These are phyloP conservation scores for Pezicula rhizophila DNA, from an alignment of 2,329 filamentous ascomycete genomes.

Conservation along the genomic window DNA sequence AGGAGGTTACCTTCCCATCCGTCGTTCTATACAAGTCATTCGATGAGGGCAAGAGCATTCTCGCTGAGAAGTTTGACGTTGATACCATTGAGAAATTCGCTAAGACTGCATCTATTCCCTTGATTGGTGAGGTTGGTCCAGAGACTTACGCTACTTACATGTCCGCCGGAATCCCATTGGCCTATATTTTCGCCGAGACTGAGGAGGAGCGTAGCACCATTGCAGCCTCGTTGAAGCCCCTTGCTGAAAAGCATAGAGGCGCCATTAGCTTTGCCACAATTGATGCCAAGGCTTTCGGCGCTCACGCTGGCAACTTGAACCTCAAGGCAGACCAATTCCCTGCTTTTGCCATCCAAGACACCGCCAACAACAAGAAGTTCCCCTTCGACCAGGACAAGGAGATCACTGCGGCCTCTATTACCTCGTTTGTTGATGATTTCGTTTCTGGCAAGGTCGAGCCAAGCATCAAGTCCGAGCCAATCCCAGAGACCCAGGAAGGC, in stretches of 20 bases:
- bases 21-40: constrained; percentile 96
- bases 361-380: constrained; percentile 93
- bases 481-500: constrained; percentile 89
- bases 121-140: constrained; percentile 92
- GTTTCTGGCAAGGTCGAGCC: constrained; percentile 82
- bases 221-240: constrained; percentile 68
- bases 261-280: constrained; percentile 97
- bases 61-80: constrained; percentile 72
- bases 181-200: constrained; percentile 96
- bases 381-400: constrained; percentile 82
- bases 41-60: constrained; percentile 89
- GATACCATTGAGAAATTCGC: constrained; percentile 78
- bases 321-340: constrained; percentile 93
- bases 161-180: constrained; percentile 83
- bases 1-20: constrained; percentile 80
- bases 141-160: constrained; percentile 97
- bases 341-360: constrained; percentile 95
- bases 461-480: constrained; percentile 96
- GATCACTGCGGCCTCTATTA: constrained; percentile 63
- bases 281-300: constrained; percentile 88
- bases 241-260: constrained; percentile 90
- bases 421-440: constrained; percentile 81
- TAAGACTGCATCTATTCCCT: constrained; percentile 77
- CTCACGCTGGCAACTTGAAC: constrained; percentile 95
- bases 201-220: constrained; percentile 80